These are phyloP conservation scores for Takashimella koratensis DNA, from an alignment of 1,284 basidiomycete species.

Conservation along the genomic window DNA sequence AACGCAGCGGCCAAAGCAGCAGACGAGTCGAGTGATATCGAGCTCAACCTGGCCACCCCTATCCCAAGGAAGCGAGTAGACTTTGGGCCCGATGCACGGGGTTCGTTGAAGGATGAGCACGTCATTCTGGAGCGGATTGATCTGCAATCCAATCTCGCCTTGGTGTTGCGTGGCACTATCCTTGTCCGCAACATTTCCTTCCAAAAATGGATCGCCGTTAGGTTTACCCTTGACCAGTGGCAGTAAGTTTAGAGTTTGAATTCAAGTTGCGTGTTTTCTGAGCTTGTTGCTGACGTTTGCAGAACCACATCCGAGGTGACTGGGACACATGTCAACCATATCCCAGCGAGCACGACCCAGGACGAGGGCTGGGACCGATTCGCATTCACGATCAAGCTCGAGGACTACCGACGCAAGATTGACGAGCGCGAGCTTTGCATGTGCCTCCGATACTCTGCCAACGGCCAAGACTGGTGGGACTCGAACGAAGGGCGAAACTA, in stretches of 20 bases:
- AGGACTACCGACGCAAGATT: constrained; percentile 68
- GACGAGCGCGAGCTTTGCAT: constrained; percentile 63
- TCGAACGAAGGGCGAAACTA: constrained; percentile 52
- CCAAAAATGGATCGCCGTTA: constrained; percentile 54
- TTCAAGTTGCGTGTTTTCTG: background rate
- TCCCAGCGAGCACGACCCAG: constrained; percentile 43
- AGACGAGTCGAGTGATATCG: constrained; percentile 30
- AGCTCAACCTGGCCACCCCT: constrained; percentile 32
- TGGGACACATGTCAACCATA: constrained; percentile 47
- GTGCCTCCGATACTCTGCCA: constrained; percentile 59
- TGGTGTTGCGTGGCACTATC: constrained; percentile 50
- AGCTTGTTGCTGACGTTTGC: background rate
- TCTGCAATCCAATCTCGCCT: constrained; percentile 22
- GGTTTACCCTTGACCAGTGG: constrained; percentile 58
- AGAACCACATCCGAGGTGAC: constrained; percentile 54
- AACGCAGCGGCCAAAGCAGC: constrained; percentile 32
- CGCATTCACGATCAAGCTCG: constrained; percentile 60
- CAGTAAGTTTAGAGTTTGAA: constrained; percentile 46
- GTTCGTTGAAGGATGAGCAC: constrained; percentile 32
- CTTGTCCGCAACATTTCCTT: constrained; percentile 55
- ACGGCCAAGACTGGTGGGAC: constrained; percentile 53
- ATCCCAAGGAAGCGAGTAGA: constrained; percentile 46
- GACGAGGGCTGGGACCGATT: constrained; percentile 53
- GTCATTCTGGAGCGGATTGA: constrained; percentile 48
- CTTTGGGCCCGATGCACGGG: constrained; percentile 42